Percentiles rank a stretch among this genome's conserved stretches.
Evolutionary conservation across 768 basidiomycete species (phyloP).

Genomic region (Crucibulum laeve): DNA sequence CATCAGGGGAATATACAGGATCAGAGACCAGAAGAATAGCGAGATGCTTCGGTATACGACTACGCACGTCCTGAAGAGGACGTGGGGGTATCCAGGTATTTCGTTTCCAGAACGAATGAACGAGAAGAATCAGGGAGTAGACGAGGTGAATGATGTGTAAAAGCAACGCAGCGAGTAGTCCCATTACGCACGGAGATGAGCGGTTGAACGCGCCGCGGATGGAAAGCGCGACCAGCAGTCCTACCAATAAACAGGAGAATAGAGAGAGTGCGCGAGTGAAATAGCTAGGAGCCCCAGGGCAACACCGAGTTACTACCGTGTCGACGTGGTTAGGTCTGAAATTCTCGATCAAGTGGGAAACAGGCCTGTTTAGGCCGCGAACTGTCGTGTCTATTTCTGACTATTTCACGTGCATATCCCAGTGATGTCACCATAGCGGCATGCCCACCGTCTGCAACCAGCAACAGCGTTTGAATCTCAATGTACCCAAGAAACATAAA

Average conservation of each 20-base stretch:
- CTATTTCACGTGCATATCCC: neutral
- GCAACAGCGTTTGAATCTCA: too few species aligned
- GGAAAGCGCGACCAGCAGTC: too few species aligned
- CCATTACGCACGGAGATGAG: constrained; percentile 28
- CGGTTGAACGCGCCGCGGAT: neutral
- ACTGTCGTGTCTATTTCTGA: neutral
- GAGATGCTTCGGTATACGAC: constrained; percentile 60
- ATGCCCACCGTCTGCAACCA: neutral
- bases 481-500: too few species aligned
- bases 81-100: constrained; percentile 33
- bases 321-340: constrained; percentile 14
- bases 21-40: constrained; percentile 59
- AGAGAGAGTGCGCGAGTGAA: too few species aligned
- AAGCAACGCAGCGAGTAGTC: constrained; percentile 38
- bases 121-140: constrained; percentile 40
- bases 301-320: too few species aligned
- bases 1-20: constrained; percentile 25
- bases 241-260: neutral
- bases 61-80: constrained; percentile 47
- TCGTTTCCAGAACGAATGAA: constrained; percentile 36
- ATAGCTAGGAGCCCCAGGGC: too few species aligned
- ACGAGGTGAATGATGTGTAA: constrained; percentile 57
- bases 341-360: neutral
- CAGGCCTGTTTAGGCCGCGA: neutral
- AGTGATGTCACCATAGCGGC: constrained; percentile 3